These are phyloP conservation scores for Neurospora sp. DNA, from an alignment of 495 filamentous ascomycete genomes.

Conservation along the genomic window DNA sequence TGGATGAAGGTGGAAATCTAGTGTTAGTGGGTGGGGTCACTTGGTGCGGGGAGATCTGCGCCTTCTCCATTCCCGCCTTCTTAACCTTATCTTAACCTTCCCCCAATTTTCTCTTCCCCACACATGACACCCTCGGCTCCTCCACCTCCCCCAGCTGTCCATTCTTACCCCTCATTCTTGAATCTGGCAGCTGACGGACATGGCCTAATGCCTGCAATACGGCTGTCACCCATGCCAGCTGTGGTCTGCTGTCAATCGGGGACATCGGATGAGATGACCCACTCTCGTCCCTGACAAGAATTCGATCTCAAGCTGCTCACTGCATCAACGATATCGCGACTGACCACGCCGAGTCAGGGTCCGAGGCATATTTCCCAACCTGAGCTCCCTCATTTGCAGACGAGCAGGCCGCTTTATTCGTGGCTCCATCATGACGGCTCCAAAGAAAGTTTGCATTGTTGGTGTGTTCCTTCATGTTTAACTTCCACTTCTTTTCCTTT, in stretches of 20 bases:
- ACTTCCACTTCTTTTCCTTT: neutral
- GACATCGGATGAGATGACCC: neutral
- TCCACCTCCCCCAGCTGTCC: neutral
- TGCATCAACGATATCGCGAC: neutral
- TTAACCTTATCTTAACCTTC: neutral
- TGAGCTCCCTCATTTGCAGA: neutral
- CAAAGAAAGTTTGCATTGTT: constrained; percentile 58
- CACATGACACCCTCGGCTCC: neutral
- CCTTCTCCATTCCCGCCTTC: neutral
- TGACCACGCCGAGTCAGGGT: neutral
- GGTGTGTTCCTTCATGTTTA: constrained; percentile 33
- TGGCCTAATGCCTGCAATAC: neutral
- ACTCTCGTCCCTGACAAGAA: neutral
- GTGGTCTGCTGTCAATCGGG: neutral
- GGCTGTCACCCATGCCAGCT: neutral
- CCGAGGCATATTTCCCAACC: neutral
- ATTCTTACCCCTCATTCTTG: neutral
- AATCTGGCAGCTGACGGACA: neutral
- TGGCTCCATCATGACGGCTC: neutral
- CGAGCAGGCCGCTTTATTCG: neutral
- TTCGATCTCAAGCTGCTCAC: neutral
- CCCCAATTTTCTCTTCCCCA: neutral
- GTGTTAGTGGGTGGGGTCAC: neutral
- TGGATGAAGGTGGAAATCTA: neutral
- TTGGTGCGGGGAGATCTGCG: neutral